These are phyloP conservation scores for Blastocystis sp. DNA, from an alignment of 352 stramenopile species.

Conservation along the genomic window DNA sequence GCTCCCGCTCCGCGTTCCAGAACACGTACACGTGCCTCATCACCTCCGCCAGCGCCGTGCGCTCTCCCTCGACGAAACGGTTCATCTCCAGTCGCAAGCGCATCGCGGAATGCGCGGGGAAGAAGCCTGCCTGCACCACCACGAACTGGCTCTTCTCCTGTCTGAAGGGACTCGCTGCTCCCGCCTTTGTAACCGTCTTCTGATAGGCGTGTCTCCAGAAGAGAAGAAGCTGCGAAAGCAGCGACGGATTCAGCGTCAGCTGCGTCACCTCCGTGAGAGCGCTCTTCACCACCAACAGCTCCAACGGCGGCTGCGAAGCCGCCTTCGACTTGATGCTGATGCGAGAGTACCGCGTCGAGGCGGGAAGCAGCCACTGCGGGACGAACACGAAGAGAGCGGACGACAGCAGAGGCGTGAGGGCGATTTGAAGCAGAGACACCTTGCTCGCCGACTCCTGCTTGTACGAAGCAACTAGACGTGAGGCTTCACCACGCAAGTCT, in stretches of 20 bases:
- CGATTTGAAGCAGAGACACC: neutral
- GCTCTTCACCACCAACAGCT: neutral
- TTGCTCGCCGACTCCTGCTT: neutral
- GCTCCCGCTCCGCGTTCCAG: conserved; percentile 7
- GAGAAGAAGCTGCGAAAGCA: neutral
- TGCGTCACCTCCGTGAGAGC: neutral
- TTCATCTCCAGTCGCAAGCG: neutral
- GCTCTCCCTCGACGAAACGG: neutral
- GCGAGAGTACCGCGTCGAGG: neutral
- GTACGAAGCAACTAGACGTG: neutral
- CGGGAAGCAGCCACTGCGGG: neutral
- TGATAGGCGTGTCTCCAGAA: neutral
- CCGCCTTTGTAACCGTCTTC: neutral
- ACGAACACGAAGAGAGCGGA: conserved; percentile 7
- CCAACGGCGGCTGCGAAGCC: neutral
- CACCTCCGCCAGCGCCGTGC: neutral
- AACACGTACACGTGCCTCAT: conserved; percentile 40
- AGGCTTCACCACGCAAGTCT: neutral
- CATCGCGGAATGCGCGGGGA: neutral
- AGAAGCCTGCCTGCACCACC: neutral
- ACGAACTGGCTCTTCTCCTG: conserved; percentile 5
- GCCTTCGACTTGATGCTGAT: neutral
- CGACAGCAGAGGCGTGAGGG: neutral
- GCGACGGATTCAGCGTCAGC: neutral
- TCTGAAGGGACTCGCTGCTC: no score